Evolutionary conservation across 306 rosid species (phyloP).

Genomic region (Rosa persica): DNA sequence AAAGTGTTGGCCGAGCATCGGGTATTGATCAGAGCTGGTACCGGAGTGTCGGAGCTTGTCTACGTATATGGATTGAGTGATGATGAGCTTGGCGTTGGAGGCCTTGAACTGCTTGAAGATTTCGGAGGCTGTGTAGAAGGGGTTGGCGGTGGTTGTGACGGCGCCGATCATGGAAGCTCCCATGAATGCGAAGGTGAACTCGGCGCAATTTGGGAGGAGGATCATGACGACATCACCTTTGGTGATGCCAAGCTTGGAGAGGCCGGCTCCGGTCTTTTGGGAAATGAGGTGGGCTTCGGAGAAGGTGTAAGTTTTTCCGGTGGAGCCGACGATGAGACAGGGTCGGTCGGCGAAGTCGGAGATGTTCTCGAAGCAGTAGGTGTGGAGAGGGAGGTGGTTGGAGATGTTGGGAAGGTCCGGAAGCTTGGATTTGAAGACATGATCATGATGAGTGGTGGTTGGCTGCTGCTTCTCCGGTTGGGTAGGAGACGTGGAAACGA

Average conservation of each 20-base stretch:
- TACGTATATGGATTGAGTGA: slow-evolving; percentile 65
- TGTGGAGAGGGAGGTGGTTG: slow-evolving; percentile 69
- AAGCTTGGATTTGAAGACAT: slow-evolving; percentile 60
- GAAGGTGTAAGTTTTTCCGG: slow-evolving; percentile 54
- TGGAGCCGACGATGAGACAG: slow-evolving; percentile 65
- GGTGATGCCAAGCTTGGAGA: slow-evolving; percentile 48
- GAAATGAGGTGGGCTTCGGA: slow-evolving; percentile 46
- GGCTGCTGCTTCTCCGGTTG: not conserved
- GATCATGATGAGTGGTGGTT: not conserved
- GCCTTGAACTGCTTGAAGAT: slow-evolving; percentile 54
- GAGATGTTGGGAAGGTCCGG: slow-evolving; percentile 64
- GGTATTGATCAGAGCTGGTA: not conserved
- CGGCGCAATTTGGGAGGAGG: slow-evolving; percentile 70
- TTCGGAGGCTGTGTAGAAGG: slow-evolving; percentile 68
- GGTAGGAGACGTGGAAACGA: not conserved
- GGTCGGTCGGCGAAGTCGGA: slow-evolving; percentile 47
- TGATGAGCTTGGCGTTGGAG: slow-evolving; percentile 53
- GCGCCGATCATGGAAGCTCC: slow-evolving; percentile 82
- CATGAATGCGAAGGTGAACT: slow-evolving; percentile 63
- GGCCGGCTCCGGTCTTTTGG: slow-evolving; percentile 46
- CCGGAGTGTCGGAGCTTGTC: slow-evolving; percentile 44
- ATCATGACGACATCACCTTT: slow-evolving; percentile 77
- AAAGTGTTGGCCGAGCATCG: slow-evolving; percentile 42
- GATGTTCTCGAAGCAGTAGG: slow-evolving; percentile 56
- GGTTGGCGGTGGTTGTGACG: slow-evolving; percentile 76